Evolutionary conservation across 768 basidiomycete species (phyloP).

Genomic region (Trametes coccinea): DNA sequence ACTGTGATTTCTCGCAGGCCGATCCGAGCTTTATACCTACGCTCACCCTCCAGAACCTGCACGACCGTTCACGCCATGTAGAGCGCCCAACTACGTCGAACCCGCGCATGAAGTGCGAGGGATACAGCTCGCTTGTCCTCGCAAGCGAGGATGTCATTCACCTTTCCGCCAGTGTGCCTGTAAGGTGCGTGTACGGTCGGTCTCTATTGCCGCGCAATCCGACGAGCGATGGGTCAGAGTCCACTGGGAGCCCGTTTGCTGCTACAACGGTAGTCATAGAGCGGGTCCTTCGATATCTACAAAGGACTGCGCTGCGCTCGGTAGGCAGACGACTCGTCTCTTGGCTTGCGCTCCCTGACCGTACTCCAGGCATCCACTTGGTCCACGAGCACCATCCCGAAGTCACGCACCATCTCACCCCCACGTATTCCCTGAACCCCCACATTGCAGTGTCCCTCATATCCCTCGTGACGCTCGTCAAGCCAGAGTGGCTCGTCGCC

Average conservation of each 20-base stretch:
- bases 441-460: conserved; percentile 60
- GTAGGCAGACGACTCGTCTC: conserved; percentile 36
- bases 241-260: conserved; percentile 30
- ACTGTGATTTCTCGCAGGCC: conserved; percentile 36
- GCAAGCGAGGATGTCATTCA: conserved; percentile 54
- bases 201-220: not conserved
- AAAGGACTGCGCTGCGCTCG: conserved; percentile 42
- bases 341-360: not conserved
- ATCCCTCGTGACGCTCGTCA: conserved; percentile 58
- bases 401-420: conserved; percentile 65
- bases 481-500: conserved; percentile 66
- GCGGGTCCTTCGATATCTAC: conserved; percentile 1
- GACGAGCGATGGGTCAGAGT: conserved; percentile 19
- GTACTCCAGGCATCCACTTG: conserved; percentile 53
- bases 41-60: conserved; percentile 7
- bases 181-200: conserved; percentile 42
- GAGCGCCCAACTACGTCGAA: conserved; percentile 10
- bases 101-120: conserved; percentile 41
- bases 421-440: conserved; percentile 50
- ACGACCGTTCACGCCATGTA: not conserved
- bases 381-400: conserved; percentile 44
- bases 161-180: conserved; percentile 42
- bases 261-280: conserved; percentile 19
- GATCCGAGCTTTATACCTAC: conserved; percentile 51
- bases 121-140: conserved; percentile 42